Evolutionary conservation across 139 green algal genomes (phyloP), one percentile per base, ranked within the genome.

Genomic region (Micromonas commoda): DNA sequence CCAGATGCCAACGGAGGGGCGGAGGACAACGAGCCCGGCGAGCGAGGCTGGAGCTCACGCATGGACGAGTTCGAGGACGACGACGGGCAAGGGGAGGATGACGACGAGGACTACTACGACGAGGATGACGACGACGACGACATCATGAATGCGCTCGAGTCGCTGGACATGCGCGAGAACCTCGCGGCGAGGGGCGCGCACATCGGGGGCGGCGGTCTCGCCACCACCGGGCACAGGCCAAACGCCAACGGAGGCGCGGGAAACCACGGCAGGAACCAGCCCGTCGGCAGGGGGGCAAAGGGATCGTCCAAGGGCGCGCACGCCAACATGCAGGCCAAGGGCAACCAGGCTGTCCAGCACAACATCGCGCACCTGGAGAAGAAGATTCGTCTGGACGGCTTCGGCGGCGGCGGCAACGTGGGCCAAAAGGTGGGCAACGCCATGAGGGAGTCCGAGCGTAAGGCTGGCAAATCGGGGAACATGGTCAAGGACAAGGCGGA

Each of bases 401-500:
- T 66, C 82, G 92, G 74, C 92, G 39, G 81, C 76, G 6, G 83
- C 45, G 45, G 9, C 9, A 23, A 85, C 78, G n/a, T 72, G 9
- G 26, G 75, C 45, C 69, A 89, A 65, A 73, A 66, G 87, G 51
- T 73, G 70, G n/a, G 81, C 60, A 26, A 26, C 39, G 13, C 34
- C 35, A 3, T 60, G 29, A 13, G 76, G 29, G 19, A 34, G 51
- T 34, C 63, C 23, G 28, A 51, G 13, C 24, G 66, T 26, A 34
- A 3, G 34, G 9, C 70, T 32, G 6, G 24, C 51, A 61, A 71
- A 28, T 29, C 61, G 19, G n/a, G 21, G 20, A 64, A 65, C 28
- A 68, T 74, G 23, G 34, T 53, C 19, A 85, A 83, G 72, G 93
- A 98, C 85, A 94, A 96, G 68, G 78, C 69, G 23, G 92, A 98